Evolutionary conservation across 2,329 filamentous ascomycete genomes (phyloP).

Genomic region (Bipolaris victoriae): DNA sequence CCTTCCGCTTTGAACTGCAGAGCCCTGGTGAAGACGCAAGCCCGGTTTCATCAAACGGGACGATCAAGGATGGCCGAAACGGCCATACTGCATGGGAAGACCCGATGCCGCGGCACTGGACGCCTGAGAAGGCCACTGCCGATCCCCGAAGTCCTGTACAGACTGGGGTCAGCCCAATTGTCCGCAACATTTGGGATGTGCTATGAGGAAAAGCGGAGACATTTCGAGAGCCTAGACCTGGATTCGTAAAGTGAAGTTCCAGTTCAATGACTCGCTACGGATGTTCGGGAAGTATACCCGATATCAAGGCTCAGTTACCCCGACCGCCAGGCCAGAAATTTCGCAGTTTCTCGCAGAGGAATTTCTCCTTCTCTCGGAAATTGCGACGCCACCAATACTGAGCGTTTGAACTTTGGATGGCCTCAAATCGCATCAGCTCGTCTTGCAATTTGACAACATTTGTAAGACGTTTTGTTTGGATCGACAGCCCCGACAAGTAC

Average conservation of each 20-base stretch:
- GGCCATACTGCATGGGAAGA: conserved; percentile 35
- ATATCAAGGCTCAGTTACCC: conserved; percentile 8
- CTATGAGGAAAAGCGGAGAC: conserved; percentile 57
- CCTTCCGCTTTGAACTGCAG: conserved; percentile 46
- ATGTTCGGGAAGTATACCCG: background rate
- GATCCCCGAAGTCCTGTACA: conserved; percentile 78
- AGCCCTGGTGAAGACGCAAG: conserved; percentile 35
- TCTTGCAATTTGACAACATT: background rate
- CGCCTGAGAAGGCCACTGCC: conserved; percentile 65
- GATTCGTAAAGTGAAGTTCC: background rate
- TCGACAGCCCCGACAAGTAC: conserved; percentile 1
- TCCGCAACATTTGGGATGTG: conserved; percentile 78
- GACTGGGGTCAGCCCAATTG: conserved; percentile 75
- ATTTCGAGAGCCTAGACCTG: background rate
- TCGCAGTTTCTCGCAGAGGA: conserved; percentile 9
- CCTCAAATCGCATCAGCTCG: background rate
- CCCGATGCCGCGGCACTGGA: conserved; percentile 40
- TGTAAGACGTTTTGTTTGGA: background rate
- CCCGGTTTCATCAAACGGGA: conserved; percentile 42
- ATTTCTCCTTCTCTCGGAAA: conserved; percentile 3
- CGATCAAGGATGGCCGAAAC: conserved; percentile 39
- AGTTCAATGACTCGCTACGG: background rate
- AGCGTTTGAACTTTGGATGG: conserved; percentile 5
- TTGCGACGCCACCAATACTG: conserved; percentile 13
- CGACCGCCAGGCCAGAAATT: conserved; percentile 9